Evolutionary conservation across 176 grass and related monocot species (phyloP), one percentile per base, ranked within the genome.

Genomic region (Alopecurus myosuroides): DNA sequence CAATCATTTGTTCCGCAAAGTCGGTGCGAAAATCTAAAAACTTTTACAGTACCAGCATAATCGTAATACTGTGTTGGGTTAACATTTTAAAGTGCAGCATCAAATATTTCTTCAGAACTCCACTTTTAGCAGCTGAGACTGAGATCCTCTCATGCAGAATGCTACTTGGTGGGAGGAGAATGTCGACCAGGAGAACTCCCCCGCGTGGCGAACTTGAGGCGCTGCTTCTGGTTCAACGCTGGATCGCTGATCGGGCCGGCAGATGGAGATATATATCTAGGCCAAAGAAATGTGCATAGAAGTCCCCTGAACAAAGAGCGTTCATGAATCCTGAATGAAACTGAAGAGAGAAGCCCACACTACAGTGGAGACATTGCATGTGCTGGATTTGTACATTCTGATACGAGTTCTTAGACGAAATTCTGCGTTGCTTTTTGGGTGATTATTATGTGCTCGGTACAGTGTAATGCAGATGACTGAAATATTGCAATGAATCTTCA

Each of bases 111-210:
- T 9, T 61, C 17, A 41, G 29, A 55, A 48, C 56, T 18, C 64
- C 23, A 9, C 11, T 62, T 77, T 76, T 20, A 78, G 49, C 70
- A 26, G 14, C 39, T 44, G 29, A 87, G 12, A 33, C 31, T 65
- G 20, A 11, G 9, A 77, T 42, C 51, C 17, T 83, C 37, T 72
- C 19, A 86, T 90, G 72, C 80, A 98, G 97, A 98, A 92, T 86
- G 97, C 97, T 58, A 98, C 97, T 66, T 98, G 97, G 97, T 98
- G 97, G 97, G 97, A 98, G 51, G 97, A 98, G 69, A 90, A 86
- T 86, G 78, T 82, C 6, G 91, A 98, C 84, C 84, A 92, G 84
- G 97, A 98, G 86, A 82, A 83, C 13, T 95, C 93, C 1, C 71
- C 93, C 40, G 93, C 91, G 17, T 98, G 97, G 93, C 30, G 97